Conservation (phyloP, 2,329 filamentous ascomycete genomes). For the Chalaropsis ovoidea region DNA sequence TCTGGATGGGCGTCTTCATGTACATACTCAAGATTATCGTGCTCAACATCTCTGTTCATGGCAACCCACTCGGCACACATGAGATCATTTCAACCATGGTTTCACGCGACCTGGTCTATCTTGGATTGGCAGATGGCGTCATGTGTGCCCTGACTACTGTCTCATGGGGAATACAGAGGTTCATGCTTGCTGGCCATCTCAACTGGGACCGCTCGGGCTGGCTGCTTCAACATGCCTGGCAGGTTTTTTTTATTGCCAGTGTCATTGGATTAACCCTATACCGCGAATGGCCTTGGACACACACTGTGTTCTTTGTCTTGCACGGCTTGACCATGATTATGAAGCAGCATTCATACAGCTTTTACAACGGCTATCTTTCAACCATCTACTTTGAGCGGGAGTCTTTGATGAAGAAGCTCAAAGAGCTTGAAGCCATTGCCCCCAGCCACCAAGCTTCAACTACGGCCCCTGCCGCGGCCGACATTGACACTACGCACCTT, state of each 20-base stretch:
- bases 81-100: slow-evolving; percentile 64
- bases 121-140: slow-evolving; percentile 54
- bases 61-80: slow-evolving; percentile 57
- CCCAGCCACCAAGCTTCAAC: slow-evolving; percentile 15
- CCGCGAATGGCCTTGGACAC: slow-evolving; percentile 73
- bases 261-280: slow-evolving; percentile 57
- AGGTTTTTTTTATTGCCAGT: slow-evolving; percentile 51
- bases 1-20: slow-evolving; percentile 61
- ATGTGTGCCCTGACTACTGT: slow-evolving; percentile 59
- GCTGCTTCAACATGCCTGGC: slow-evolving; percentile 68
- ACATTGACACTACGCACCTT: slow-evolving; percentile 22
- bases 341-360: slow-evolving; percentile 74
- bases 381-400: slow-evolving; percentile 45
- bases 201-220: slow-evolving; percentile 60
- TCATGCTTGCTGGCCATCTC: slow-evolving; percentile 49
- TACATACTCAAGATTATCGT: slow-evolving; percentile 57
- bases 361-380: slow-evolving; percentile 66
- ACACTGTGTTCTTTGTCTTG: slow-evolving; percentile 66
- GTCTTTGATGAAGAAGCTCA: slow-evolving; percentile 40
- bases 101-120: slow-evolving; percentile 42
- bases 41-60: slow-evolving; percentile 58
- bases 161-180: slow-evolving; percentile 54
- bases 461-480: slow-evolving; percentile 27
- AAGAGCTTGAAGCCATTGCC: slow-evolving; percentile 42
- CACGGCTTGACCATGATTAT: slow-evolving; percentile 68